Evolutionary conservation across 805 yeast species (phyloP), one percentile per base, ranked within the genome.

Genomic region (Yarrowia sp.): DNA sequence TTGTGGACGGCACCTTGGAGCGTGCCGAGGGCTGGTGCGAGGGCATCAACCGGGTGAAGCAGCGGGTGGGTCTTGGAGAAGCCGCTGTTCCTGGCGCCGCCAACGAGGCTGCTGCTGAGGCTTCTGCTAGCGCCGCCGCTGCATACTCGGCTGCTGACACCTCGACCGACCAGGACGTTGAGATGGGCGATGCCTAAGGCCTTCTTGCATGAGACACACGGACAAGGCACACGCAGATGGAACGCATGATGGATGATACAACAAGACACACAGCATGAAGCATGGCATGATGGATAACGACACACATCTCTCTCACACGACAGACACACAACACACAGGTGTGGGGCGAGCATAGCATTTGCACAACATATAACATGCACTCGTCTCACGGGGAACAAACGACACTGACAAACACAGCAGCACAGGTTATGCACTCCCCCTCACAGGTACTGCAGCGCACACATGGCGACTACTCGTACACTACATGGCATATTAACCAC

Each of bases 11-110:
- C 52, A 92, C 92, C 59, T 79, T 93, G 63, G 87, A 84, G 54
- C 86, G 87, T 68, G 97, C 97, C 1, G 98, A 95, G 73, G 78
- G 81, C 24, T 93, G 98, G 98, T 77, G 78, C 66, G 77, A 75
- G 51, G 70, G 71, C 24, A 67, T 76, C 14, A 77, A 76, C 48
- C 70, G 71, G 65, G 73, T 35, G 16, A 61, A 61, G 44, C 43
- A 33, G 56, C 24, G 64, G 12, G 52, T 46, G 0, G 38, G 30
- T 6, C 38, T 36, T 2, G 63, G 51, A 11, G 51, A 36, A 3
- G 51, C 16, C 14, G 46, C 22, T 11, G 30, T 24, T 12, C 30
- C 16, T 7, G 54, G 22, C 22, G n/a, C 41, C 9, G 4, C 22
- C 10, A 14, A 14, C 11, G 41, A 35, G 19, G 58, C 41, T 14